Base-by-base conservation (phyloP, 129 eudicot species). In the Escallonia rubra region DNA sequence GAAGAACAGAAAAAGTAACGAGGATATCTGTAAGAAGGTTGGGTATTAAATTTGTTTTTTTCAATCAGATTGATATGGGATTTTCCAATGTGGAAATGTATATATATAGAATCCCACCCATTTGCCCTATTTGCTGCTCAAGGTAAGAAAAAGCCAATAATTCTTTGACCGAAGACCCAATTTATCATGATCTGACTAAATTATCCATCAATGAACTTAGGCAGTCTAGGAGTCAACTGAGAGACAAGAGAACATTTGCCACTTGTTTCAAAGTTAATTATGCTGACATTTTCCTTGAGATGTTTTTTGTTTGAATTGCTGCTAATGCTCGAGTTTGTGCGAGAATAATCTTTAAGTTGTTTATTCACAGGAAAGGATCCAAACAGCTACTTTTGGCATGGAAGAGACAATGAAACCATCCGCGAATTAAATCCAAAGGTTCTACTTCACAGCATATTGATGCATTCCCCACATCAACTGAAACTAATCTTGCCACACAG, bases 371-470 rank as follows among this genome's bases (percentile, higher is more conserved):
- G 99, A 43, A 85, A 83, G 71, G 67, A 53, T 45, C 72, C 57
- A 10, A 70, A 82, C 72, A 86, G 88, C 82, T 94, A 86, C 73
- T 94, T 70, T 78, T 94, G 99, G 99, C 99, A 94, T 81, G 99
- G 99, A 69, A 79, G 99, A 90, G 97, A 94, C 75, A 83, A 79
- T 68, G 63, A 64, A 55, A 85, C 96, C 49, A 85, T 60, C 67
- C 90, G 86, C 52, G 97, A 94, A 81, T 82, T 94, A 66, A 94
- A 94, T 72, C 99, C 99, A 42, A 85, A 94, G 95, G 99, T 94
- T 68, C 55, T 73, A 56, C 43, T 67, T 53, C 38, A 42, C 40
- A 59, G 23, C 4, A n/a, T 66, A 11, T 43, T 10, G 14, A 47
- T 56, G 8, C 23, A 65, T 52, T 53, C 57, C 57, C 54, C 0